Evolutionary conservation across 2,329 filamentous ascomycete genomes (phyloP).

Genomic region (Xylariales sp.): DNA sequence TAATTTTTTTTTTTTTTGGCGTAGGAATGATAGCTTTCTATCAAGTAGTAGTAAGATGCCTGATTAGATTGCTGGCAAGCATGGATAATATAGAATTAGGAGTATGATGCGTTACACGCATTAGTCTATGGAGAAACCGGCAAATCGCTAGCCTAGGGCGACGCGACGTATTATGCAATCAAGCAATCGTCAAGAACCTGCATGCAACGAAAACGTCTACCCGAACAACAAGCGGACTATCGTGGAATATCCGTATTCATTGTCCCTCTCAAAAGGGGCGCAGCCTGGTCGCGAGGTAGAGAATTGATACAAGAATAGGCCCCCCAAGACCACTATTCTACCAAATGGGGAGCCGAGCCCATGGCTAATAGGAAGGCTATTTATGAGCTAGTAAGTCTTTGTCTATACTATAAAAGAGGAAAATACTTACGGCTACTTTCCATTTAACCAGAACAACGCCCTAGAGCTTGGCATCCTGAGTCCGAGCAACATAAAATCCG

Average conservation of each 20-base stretch:
- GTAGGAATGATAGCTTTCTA: not conserved
- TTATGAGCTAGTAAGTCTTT: not conserved
- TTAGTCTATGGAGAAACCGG: not conserved
- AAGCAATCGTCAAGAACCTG: slow-evolving; percentile 7
- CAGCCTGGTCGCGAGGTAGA: not conserved
- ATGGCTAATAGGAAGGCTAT: not conserved
- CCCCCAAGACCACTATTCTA: too few species aligned
- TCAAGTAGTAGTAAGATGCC: not conserved
- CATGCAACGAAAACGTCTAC: slow-evolving; percentile 1
- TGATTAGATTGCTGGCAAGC: not conserved
- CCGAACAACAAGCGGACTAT: not conserved
- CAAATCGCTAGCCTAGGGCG: not conserved
- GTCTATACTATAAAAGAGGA: not conserved
- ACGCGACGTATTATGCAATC: not conserved
- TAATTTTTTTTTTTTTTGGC: not conserved
- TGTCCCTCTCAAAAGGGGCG: not conserved
- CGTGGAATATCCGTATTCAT: not conserved
- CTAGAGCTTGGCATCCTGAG: slow-evolving; percentile 18
- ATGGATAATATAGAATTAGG: not conserved
- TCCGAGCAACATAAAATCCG: slow-evolving; percentile 32
- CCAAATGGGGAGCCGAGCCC: not conserved
- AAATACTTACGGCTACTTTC: slow-evolving; percentile 5
- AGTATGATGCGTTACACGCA: not conserved
- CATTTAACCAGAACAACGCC: slow-evolving; percentile 16
- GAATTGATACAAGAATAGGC: not conserved